A percentile compares a stretch with the other conserved stretches of the same genome.
These are phyloP conservation scores for Cadophora sp. DNA, from an alignment of 2,329 filamentous ascomycete genomes.

Conservation along the genomic window DNA sequence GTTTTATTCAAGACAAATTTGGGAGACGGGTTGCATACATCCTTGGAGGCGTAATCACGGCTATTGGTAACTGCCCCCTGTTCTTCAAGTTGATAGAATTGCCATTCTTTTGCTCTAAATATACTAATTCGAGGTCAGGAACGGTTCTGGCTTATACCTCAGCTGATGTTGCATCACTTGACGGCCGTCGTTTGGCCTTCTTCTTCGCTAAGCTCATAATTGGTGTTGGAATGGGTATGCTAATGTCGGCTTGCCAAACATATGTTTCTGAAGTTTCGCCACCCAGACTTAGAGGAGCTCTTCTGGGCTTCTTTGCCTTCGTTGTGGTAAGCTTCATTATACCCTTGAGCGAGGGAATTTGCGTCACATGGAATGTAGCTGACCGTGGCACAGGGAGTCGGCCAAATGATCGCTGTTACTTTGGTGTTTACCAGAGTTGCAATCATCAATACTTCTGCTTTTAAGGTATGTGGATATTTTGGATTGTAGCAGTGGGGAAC, in stretches of 20 bases:
- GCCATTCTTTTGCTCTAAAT: too few relatives aligned
- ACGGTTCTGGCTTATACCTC: not conserved
- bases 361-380: not conserved
- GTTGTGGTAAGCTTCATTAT: not conserved
- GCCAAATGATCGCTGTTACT: conserved; percentile 3
- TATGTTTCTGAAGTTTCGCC: conserved; percentile 8
- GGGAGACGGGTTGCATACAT: too few relatives aligned
- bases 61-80: too few relatives aligned
- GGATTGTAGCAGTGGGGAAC: too few relatives aligned
- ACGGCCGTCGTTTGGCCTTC: not conserved
- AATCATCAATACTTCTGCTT: conserved; percentile 1
- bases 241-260: conserved; percentile 1
- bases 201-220: not conserved
- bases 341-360: too few relatives aligned
- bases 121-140: not conserved
- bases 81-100: too few relatives aligned
- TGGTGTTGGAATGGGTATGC: conserved; percentile 6
- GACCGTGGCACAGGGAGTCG: not conserved
- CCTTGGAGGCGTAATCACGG: too few relatives aligned
- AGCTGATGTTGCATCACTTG: not conserved
- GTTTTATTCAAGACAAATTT: too few relatives aligned
- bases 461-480: not conserved
- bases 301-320: conserved; percentile 1
- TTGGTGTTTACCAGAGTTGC: not conserved
- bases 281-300: conserved; percentile 1